Evolutionary conservation across 2,329 filamentous ascomycete species (phyloP), one percentile per base, ranked within the genome.

Genomic region (Aspergillus arachidicola): DNA sequence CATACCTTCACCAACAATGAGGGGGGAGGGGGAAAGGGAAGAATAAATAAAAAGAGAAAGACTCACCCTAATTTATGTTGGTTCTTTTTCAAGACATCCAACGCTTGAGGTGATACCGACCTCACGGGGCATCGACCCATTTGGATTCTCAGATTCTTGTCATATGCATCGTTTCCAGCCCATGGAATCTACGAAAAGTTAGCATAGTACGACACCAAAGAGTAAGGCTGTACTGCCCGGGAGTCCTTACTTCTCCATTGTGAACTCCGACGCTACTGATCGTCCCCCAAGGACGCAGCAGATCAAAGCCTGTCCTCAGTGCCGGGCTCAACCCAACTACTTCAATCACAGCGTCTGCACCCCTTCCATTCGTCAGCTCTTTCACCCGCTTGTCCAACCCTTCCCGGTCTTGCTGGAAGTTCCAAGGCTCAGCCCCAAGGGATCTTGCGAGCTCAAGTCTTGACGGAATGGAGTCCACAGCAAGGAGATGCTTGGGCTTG

Each of bases 271-370:
- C 91, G 71, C 89, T 92, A 69, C 87, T 89, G 68, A 93, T 91
- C 46, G 85, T 85, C 6, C 91, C 91, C 80, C 88, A 93, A 1
- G 90, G 89, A 59, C 91, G 84, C 61, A 93, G 75, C 21, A 93
- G 76, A 36, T 93, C 89, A 75, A 89, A 93, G 0, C 86, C 90
- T 41, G 88, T 91, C 71, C 84, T 86, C 72, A 93, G 77, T 2
- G 91, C 91, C 43, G 88, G 85, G 59, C 87, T 88, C 64, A 89
- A 79, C 0, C 91, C 91, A 30, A 93, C 91, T 7, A 92, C 89
- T 76, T 94, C 91, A 68, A 97, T 88, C 2, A 95, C 88, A 21
- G 92, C 88, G 78, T 97, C 94, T 16, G 93, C 93, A 7, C 94
- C 94, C 45, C 94, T 84, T 9, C 93, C 93, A 19, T 90, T 84